Evolutionary conservation across 106 monocot genomes (phyloP).

Genomic region (Apostasia shenzhenica): DNA sequence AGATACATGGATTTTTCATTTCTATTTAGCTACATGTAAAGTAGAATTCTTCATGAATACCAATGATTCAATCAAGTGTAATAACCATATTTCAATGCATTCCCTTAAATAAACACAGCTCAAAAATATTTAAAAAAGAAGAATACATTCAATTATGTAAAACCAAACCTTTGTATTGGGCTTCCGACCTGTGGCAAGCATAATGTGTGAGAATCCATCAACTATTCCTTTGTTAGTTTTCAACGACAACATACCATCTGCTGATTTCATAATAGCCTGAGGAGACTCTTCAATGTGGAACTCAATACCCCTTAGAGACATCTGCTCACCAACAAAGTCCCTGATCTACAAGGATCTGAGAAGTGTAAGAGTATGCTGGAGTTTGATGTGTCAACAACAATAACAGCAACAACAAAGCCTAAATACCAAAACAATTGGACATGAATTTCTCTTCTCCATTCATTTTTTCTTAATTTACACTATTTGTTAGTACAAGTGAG

Average conservation of each 20-base stretch:
- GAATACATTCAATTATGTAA: too few species aligned
- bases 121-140: too few species aligned
- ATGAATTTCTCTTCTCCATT: too few species aligned
- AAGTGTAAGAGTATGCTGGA: constrained; percentile 4
- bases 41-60: too few species aligned
- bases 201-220: constrained; percentile 93
- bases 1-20: too few species aligned
- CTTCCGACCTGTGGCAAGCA: constrained; percentile 98
- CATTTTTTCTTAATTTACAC: too few species aligned
- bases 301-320: constrained; percentile 85
- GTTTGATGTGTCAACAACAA: neutral
- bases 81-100: too few species aligned
- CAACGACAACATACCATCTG: constrained; percentile 64
- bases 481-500: too few species aligned
- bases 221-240: constrained; percentile 81
- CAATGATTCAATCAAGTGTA: too few species aligned
- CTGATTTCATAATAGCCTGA: constrained; percentile 66
- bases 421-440: neutral
- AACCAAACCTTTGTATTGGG: constrained; percentile 83
- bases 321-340: constrained; percentile 92
- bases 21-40: too few species aligned
- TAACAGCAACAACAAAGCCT: neutral
- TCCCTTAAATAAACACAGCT: too few species aligned
- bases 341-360: constrained; percentile 50
- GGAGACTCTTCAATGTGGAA: constrained; percentile 90